Percentiles rank a stretch among this genome's conserved stretches.
These are phyloP conservation scores for Nicotiana noctiflora DNA, from an alignment of 257 asterid species.

Conservation along the genomic window DNA sequence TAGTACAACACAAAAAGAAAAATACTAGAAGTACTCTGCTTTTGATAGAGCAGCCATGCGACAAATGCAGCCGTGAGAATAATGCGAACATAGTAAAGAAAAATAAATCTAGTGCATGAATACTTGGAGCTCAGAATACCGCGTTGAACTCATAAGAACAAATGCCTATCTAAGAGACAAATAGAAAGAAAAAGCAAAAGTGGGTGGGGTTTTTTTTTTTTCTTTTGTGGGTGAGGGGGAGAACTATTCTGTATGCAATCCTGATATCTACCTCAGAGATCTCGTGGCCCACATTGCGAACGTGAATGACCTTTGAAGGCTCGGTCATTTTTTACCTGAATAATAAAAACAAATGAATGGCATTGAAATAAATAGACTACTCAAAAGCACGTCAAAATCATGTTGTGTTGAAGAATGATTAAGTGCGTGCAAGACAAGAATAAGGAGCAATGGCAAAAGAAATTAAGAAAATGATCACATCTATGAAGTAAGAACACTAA, in stretches of 20 bases:
- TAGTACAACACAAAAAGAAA: neutral
- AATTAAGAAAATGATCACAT: neutral
- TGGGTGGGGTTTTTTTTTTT: neutral
- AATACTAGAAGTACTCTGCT: neutral
- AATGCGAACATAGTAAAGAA: neutral
- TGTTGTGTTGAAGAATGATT: neutral
- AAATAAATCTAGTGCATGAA: neutral
- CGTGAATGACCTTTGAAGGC: slow-evolving; percentile 92
- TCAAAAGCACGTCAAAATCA: neutral
- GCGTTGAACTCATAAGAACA: neutral
- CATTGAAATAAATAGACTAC: neutral
- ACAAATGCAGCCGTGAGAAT: neutral
- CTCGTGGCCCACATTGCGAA: slow-evolving; percentile 98
- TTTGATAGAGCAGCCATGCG: neutral
- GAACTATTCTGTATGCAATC: too few relatives aligned
- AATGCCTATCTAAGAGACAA: neutral
- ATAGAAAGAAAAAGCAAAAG: neutral
- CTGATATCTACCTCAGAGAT: slow-evolving; percentile 67
- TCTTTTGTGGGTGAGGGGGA: too few relatives aligned
- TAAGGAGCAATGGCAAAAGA: neutral
- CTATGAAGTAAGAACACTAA: neutral
- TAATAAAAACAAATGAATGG: slow-evolving; percentile 3
- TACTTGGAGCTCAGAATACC: neutral
- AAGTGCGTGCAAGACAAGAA: neutral
- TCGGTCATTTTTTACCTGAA: slow-evolving; percentile 71